Evolutionary conservation across 108 stramenopile species (phyloP), one percentile per base, ranked within the genome.

Genomic region (Skeletonema menzelii): DNA sequence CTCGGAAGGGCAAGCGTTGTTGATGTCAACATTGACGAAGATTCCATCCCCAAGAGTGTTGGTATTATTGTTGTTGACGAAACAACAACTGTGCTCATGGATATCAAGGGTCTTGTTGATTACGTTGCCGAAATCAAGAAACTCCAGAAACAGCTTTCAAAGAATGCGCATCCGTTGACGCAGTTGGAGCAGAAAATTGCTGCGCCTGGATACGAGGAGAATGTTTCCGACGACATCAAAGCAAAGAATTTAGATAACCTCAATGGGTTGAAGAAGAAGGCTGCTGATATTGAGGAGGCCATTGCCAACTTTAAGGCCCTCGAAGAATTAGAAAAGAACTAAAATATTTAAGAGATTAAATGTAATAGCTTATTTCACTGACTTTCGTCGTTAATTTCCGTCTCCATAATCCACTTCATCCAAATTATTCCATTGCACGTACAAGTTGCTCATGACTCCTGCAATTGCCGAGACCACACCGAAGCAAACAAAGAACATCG

Each of bases 31-130:
- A 67, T 67, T 40, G 73, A 76, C 2, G 89, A 86, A 28, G 81
- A 65, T 15, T 32, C 49, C 8, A 73, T 91, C 27, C 94, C 98
- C 3, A 65, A 73, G 24, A 85, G 91, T 27, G 91, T 91, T 67
- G 92, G 93, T 75, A 86, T 91, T 53, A 60, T 84, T 30, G 82
- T 98, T 37, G 87, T 95, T 32, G 90, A 94, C 63, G 95, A 96
- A 57, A 62, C 82, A 4, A 70, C 92, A 32, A 92, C 94, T 57
- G 88, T 98, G 24, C 80, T 95, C 56, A 93, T 99, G 72, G 92
- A 98, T 65, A 82, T 99, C 13, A 90, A 90, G 62, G 99, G 99
- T n/a, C 82, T 97, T 79, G 96, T 99, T 11, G 95, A 99, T 69
- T 96, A 88, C 67, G 89, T 84, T 53, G 91, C 89, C 26, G 99